Conservation (phyloP, 2,329 filamentous ascomycete genomes). For the Sporothrix luriei region DNA sequence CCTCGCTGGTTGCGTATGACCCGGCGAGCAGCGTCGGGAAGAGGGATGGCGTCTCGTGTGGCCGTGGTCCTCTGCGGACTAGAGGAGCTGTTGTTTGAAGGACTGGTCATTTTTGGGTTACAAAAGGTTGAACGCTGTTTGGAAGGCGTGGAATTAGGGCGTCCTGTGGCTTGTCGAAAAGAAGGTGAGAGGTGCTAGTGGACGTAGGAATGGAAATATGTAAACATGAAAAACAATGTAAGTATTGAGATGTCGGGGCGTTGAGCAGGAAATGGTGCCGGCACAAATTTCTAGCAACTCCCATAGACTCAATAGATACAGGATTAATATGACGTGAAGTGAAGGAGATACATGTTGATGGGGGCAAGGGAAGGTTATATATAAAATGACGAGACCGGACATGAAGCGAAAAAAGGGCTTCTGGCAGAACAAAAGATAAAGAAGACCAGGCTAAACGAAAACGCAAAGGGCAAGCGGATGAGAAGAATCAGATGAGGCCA, state of each 20-base stretch:
- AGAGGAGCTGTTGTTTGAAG: neutral
- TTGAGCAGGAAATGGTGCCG: constrained; percentile 1
- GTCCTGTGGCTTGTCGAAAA: neutral
- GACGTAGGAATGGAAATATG: too few relatives aligned
- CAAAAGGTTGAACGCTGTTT: too few relatives aligned
- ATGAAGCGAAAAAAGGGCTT: neutral
- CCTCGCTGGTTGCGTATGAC: constrained; percentile 31
- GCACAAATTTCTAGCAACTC: constrained; percentile 10
- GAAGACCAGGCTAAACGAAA: neutral
- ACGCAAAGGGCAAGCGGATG: neutral
- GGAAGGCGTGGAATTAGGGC: neutral
- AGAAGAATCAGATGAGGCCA: neutral
- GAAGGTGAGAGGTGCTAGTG: neutral
- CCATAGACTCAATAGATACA: neutral
- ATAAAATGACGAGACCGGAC: neutral
- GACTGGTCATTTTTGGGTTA: neutral
- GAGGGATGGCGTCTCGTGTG: constrained; percentile 19
- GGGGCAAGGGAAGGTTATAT: neutral
- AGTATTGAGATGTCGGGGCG: too few relatives aligned
- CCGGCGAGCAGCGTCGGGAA: constrained; percentile 24
- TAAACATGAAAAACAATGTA: neutral
- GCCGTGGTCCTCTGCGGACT: neutral
- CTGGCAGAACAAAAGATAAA: neutral
- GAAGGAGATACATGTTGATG: neutral
- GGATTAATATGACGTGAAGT: neutral